Conservation (phyloP, 129 eudicot species). For the Mikania micrantha region DNA sequence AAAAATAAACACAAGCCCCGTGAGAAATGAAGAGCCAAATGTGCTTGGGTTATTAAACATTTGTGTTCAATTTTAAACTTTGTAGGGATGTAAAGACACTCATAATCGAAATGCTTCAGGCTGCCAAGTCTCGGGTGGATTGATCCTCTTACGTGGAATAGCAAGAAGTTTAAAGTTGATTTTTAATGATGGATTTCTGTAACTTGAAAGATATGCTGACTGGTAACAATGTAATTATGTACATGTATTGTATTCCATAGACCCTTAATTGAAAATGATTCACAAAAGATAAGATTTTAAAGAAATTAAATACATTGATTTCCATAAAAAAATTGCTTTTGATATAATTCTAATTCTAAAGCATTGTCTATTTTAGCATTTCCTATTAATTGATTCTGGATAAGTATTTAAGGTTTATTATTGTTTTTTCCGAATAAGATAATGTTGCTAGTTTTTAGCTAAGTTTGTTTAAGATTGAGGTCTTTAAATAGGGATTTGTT, state of each 20-base stretch:
- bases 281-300: too few relatives aligned
- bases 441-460: too few relatives aligned
- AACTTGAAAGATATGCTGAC: neutral
- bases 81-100: constrained; percentile 79
- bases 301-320: too few relatives aligned
- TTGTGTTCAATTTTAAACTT: neutral
- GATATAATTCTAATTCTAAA: too few relatives aligned
- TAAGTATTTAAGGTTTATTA: too few relatives aligned
- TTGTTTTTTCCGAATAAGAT: too few relatives aligned
- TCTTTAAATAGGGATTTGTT: too few relatives aligned
- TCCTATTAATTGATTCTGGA: too few relatives aligned
- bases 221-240: neutral
- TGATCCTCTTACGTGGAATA: constrained; percentile 10
- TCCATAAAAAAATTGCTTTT: too few relatives aligned
- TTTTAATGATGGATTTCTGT: neutral
- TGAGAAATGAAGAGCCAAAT: neutral
- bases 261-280: neutral
- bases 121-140: constrained; percentile 40
- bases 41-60: neutral
- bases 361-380: too few relatives aligned
- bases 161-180: neutral
- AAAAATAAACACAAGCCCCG: neutral
- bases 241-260: neutral
- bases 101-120: constrained; percentile 89
- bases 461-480: too few relatives aligned